A percentile compares a stretch with the other conserved stretches of the same genome.
phyloP scores from a whole-genome alignment of 2,329 filamentous ascomycete genomes.

The Clarireedia homoeocarpa region DNA sequence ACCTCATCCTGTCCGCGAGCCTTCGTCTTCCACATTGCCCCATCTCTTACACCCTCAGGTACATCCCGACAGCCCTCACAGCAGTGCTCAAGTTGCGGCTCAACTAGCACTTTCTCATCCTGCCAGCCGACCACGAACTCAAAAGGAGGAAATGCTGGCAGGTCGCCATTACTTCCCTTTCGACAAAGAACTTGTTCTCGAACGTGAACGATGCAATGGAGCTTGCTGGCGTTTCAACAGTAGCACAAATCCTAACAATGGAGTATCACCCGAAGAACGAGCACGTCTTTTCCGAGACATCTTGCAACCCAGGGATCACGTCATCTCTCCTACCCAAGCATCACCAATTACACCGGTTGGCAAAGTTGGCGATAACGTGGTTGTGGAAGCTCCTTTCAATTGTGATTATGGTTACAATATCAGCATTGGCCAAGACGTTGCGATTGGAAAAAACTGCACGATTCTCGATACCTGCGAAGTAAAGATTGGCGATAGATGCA shows the following conservation, averaged over 20 bases:
- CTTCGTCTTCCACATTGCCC: conserved; percentile 37
- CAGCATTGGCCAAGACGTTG: conserved; percentile 74
- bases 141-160: conserved; percentile 85
- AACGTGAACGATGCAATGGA: conserved; percentile 75
- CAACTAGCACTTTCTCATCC: conserved; percentile 29
- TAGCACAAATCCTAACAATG: conserved; percentile 65
- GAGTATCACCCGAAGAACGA: conserved; percentile 61
- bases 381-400: conserved; percentile 80
- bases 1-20: conserved; percentile 32
- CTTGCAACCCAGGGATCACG: conserved; percentile 51
- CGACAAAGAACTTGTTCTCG: conserved; percentile 67
- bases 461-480: conserved; percentile 83
- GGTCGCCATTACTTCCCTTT: conserved; percentile 75
- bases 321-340: conserved; percentile 47
- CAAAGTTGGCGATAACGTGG: conserved; percentile 63
- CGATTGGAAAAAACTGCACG: conserved; percentile 74
- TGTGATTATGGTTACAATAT: conserved; percentile 98
- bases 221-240: conserved; percentile 85
- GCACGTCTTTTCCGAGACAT: conserved; percentile 65
- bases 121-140: conserved; percentile 41
- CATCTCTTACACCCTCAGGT: conserved; percentile 38
- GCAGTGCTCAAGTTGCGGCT: conserved; percentile 26
- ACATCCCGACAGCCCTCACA: conserved; percentile 24
- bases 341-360: conserved; percentile 47
- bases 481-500: conserved; percentile 67